Conservation (phyloP, 345 rosid genomes). For the Excoecaria agallocha region DNA sequence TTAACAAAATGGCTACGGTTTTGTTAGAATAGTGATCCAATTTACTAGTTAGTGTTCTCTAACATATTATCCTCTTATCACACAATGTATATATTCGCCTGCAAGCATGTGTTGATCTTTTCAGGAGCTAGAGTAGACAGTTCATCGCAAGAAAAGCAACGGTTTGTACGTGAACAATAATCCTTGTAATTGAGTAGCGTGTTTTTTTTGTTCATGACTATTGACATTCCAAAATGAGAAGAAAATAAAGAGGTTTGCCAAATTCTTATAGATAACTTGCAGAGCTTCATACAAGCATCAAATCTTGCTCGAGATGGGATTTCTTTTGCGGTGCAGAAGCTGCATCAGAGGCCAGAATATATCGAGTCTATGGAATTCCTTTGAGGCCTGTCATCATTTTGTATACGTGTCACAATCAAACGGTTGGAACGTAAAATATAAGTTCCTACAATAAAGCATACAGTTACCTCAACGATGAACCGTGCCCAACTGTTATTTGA, state of each 20-base stretch:
- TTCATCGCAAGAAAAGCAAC: background rate
- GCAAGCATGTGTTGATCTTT: background rate
- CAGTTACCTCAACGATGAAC: conserved; percentile 57
- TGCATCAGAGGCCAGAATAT: conserved; percentile 79
- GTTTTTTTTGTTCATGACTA: no score
- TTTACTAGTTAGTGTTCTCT: background rate
- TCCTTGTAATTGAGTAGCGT: conserved; percentile 2
- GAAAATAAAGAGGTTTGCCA: background rate
- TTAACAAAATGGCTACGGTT: conserved; percentile 14
- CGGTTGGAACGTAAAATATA: no score
- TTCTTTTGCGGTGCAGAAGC: conserved; percentile 42
- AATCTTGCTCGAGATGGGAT: conserved; percentile 30
- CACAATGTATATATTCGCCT: background rate
- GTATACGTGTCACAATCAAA: conserved; percentile 2
- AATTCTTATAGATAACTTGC: background rate
- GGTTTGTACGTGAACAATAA: conserved; percentile 11
- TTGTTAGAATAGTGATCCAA: conserved; percentile 22
- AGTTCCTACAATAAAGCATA: background rate
- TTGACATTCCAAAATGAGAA: background rate
- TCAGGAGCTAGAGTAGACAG: background rate
- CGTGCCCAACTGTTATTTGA: conserved; percentile 52
- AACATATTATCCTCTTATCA: background rate
- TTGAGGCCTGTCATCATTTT: conserved; percentile 38
- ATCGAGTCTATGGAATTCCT: conserved; percentile 56
- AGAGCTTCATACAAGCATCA: background rate